Base-by-base conservation (phyloP, 2,329 filamentous ascomycete genomes). In the Ceratocystiopsis sp. region DNA sequence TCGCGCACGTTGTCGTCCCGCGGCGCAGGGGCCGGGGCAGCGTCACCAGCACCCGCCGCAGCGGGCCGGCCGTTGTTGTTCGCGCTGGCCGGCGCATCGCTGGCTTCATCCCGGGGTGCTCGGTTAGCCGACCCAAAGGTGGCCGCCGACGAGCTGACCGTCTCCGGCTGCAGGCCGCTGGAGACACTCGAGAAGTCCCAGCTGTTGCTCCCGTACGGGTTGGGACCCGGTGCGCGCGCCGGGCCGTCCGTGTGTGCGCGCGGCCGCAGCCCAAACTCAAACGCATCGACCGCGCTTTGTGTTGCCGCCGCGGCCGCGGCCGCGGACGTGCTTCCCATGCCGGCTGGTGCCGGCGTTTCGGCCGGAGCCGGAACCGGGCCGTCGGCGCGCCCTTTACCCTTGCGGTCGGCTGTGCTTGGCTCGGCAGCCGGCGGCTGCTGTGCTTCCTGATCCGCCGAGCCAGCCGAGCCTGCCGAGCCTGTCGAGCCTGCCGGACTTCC, bases 221-320 rank as follows among this genome's bases (percentile, higher is more conserved):
- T 69, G 42, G 67, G 59, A 3, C 57, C 56, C 10, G 62, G 58
- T 4, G 59, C 60, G 7, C 56, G 53, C 37, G 61, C 61, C 4
- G 70, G 70, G 0, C 73, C 73, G 51, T 78, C 75, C 0, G 75
- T 78, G 41, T 66, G 61, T 25, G 75, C 65, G 37, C 75, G 63
- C 16, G 68, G 70, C 35, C 73, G 59, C 16, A 53, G 44, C 7
- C 50, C 48, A 29, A 43, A 43, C 17, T 43, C 43, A n/a, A 47
- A 47, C 21, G 42, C 45, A 29, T 19, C 13, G 4, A 40, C n/a
- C 2, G 9, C 16, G 1, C 4, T 34, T 7, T 8, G 33, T 34
- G 17, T 14, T 3, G 16, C 35, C 3, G 19, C 29, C 19, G 7
- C 19, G n/a, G n/a, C n/a, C n/a, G n/a, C n/a, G n/a, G n/a, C n/a